Base-by-base conservation (phyloP, 441 rosid genomes). In the Arabidopsis lyrata region DNA sequence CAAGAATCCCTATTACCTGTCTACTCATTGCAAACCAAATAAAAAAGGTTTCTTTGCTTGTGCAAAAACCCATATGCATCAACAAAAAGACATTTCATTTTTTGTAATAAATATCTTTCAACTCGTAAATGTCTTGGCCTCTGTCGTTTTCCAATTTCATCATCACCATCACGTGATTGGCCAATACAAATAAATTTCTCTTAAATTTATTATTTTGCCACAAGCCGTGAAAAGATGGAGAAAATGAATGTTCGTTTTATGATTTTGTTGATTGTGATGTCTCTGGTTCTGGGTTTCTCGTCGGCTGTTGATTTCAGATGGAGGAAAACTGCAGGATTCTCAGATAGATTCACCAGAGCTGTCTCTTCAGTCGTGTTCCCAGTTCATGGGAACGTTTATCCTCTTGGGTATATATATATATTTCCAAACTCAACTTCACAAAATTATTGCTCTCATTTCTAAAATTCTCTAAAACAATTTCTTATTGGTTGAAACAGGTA, bases 301-400 rank as follows among this genome's bases (percentile, higher is more conserved):
- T 75, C 85, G 29, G 83, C 84, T 22, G 69, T 82, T 55, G 72
- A 76, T 20, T 81, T 73, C 49, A 75, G 80, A 24, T 77, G 77
- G 77, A 59, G 86, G 85, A 84, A 79, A 58, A 44, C 80, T 12
- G 18, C 62, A 0, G 68, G 50, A 4, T 78, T 87, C 2, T 83
- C 81, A 24, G 64, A 62, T 64, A 38, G 81, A 82, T 70, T 78
- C 47, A 79, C 78, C 59, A 78, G 84, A 77, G 82, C 79, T 71
- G 83, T 77, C n/a, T 85, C 96, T 52, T 90, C 97, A 72, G 53
- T 90, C 60, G 85, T 90, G 15, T 83, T 92, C 41, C 90, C 84
- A 11, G 79, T 88, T 65, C 82, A 87, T 57, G 96, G 96, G 12
- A 90, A 90, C 67, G 94, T 88, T 29, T 88, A 87, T 84, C 96